Conservation (phyloP, 1,284 basidiomycete species). For the Fomitopsis schrenkii region DNA sequence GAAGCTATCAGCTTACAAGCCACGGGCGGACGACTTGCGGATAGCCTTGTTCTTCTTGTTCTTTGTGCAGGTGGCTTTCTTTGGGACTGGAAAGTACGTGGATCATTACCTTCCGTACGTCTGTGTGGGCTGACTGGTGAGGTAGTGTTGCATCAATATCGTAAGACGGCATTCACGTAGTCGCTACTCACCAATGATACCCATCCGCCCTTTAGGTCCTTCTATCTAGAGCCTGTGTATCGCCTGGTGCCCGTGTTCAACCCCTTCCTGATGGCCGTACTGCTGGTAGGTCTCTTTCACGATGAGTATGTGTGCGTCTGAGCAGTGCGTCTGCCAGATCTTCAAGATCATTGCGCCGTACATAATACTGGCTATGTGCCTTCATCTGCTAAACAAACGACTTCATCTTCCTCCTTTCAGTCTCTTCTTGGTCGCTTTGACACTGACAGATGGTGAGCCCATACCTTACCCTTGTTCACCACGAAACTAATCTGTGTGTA, state of each 20-base stretch:
- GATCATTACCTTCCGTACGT: no score
- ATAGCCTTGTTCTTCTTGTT: conserved; percentile 83
- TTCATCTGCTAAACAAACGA: conserved; percentile 64
- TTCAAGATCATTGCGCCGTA: conserved; percentile 85
- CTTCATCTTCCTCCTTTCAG: conserved; percentile 73
- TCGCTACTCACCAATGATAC: not conserved
- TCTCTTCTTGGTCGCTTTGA: conserved; percentile 70
- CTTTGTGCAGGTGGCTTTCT: conserved; percentile 86
- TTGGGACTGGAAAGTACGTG: conserved; percentile 83
- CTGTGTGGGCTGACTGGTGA: not conserved
- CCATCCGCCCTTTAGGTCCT: conserved; percentile 47
- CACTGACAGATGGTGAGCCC: conserved; percentile 63
- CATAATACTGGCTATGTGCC: conserved; percentile 65
- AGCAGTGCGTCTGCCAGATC: conserved; percentile 38
- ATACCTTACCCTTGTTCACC: not conserved
- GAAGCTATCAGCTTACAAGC: conserved; percentile 34
- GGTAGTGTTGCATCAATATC: conserved; percentile 83
- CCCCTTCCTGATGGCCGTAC: conserved; percentile 80
- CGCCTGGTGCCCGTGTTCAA: conserved; percentile 84
- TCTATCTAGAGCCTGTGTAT: conserved; percentile 89
- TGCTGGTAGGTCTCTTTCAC: conserved; percentile 45
- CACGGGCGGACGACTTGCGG: conserved; percentile 62
- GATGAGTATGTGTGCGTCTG: not conserved
- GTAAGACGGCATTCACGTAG: conserved; percentile 33
- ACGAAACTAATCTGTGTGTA: conserved; percentile 18